Evolutionary conservation across 257 asterid species (phyloP), one percentile per base, ranked within the genome.

Genomic region (Nicotiana tabacum): DNA sequence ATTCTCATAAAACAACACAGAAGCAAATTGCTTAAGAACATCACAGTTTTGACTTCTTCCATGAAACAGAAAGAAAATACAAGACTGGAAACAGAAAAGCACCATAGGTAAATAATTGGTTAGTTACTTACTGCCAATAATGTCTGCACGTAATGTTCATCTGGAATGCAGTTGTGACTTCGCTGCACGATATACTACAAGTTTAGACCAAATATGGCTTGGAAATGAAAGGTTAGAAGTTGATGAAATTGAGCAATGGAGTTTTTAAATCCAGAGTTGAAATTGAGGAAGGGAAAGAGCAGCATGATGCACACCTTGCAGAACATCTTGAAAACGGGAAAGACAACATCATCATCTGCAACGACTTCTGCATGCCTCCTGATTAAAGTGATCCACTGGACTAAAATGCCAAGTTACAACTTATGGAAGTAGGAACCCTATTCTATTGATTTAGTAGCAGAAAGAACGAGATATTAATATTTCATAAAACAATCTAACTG

Each of bases 101-200:
- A 70, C n/a, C 78, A 5, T 21, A 43, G 56, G 78, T 70, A n/a
- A 1, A 10, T 39, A 39, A 70, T 70, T 70, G 35, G 30, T 78
- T 82, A 84, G 16, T 78, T 82, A 84, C 95, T 83, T 90, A 96
- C 98, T 48, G 97, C 93, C 62, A 96, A 92, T 77, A 96, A 90
- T 67, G 98, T 94, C 88, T 87, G 98, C 85, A 93, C 95, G 77
- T 94, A 96, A 84, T 96, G 98, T 89, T 96, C 98, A 89, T 96
- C 98, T 1, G 99, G 98, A 85, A 96, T 94, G 87, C 98, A 94
- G 86, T 96, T 89, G 86, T 93, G 97, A 97, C 88, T 94, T 92
- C 90, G 94, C 98, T 96, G 99, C 92, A 87, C 72, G 62, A 64
- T 77, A 81, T 53, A 82, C 80, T 58, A 43, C 77, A 62, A 53